phyloP scores from a whole-genome alignment of 2,329 filamentous ascomycete species.

The Fusarium heterosporum region DNA sequence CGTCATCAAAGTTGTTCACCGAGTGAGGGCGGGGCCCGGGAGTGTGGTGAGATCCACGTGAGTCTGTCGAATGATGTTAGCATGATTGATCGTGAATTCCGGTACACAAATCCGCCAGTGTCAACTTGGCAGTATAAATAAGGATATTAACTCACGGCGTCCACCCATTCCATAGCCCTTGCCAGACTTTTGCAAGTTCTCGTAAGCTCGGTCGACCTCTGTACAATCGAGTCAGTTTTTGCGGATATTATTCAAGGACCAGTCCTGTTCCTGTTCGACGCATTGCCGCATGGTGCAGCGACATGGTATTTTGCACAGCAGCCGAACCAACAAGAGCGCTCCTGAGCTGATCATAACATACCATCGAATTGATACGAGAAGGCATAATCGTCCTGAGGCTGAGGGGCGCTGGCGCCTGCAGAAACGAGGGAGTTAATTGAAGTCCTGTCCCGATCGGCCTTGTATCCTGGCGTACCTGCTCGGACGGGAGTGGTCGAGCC shows the following conservation, averaged over 20 bases:
- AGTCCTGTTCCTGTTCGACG: background rate
- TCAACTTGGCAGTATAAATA: slow-evolving; percentile 27
- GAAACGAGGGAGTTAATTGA: slow-evolving; percentile 25
- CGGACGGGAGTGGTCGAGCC: slow-evolving; percentile 56
- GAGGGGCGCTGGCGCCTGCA: slow-evolving; percentile 78
- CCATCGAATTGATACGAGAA: slow-evolving; percentile 92
- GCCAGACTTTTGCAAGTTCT: slow-evolving; percentile 96
- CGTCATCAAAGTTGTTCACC: slow-evolving; percentile 83
- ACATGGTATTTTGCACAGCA: background rate
- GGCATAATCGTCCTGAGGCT: slow-evolving; percentile 80
- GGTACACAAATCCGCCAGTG: slow-evolving; percentile 32
- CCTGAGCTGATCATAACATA: slow-evolving; percentile 61
- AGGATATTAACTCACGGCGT: slow-evolving; percentile 79
- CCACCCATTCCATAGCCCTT: slow-evolving; percentile 82
- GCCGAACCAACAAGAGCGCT: slow-evolving; percentile 1
- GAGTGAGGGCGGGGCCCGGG: slow-evolving; percentile 82
- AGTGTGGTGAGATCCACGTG: slow-evolving; percentile 73
- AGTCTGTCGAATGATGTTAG: slow-evolving; percentile 65
- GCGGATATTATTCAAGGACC: background rate
- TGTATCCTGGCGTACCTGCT: slow-evolving; percentile 49
- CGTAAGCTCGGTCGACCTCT: slow-evolving; percentile 97
- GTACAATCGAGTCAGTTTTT: slow-evolving; percentile 43
- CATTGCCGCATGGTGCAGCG: background rate
- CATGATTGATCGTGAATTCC: slow-evolving; percentile 25
- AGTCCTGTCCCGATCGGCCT: background rate